Evolutionary conservation across 306 rosid species (phyloP).

Genomic region (Alnus glutinosa): DNA sequence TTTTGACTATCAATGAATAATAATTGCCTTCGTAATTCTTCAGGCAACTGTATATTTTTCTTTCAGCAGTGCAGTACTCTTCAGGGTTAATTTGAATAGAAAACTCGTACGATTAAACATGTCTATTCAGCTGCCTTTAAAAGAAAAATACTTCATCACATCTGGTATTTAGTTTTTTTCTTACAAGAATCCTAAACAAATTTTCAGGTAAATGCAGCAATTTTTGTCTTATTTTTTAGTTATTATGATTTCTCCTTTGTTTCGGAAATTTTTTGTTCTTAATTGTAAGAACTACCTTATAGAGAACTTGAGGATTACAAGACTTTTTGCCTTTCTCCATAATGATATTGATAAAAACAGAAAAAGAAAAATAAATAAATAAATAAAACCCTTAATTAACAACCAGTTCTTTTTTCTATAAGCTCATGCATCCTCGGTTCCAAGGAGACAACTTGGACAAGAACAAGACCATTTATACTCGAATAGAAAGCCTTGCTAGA

Average conservation of each 20-base stretch:
- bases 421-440: slow-evolving; percentile 43
- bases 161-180: neutral
- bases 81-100: neutral
- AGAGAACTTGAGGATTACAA: neutral
- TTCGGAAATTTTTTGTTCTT: neutral
- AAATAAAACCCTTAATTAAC: neutral
- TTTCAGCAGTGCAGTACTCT: neutral
- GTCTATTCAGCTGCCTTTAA: neutral
- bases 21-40: neutral
- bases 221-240: neutral
- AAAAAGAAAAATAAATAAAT: neutral
- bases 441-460: slow-evolving; percentile 35
- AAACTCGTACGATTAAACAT: neutral
- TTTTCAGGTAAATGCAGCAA: neutral
- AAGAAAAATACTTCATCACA: neutral
- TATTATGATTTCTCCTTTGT: neutral
- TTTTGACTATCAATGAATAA: neutral
- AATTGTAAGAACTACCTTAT: neutral
- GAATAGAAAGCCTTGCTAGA: slow-evolving; percentile 39
- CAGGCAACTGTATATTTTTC: neutral
- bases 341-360: neutral
- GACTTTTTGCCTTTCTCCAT: neutral
- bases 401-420: slow-evolving; percentile 8
- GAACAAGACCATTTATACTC: slow-evolving; percentile 52
- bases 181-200: neutral